Conservation (phyloP, 176 grass and related monocot species). For the Microstegium vimineum region DNA sequence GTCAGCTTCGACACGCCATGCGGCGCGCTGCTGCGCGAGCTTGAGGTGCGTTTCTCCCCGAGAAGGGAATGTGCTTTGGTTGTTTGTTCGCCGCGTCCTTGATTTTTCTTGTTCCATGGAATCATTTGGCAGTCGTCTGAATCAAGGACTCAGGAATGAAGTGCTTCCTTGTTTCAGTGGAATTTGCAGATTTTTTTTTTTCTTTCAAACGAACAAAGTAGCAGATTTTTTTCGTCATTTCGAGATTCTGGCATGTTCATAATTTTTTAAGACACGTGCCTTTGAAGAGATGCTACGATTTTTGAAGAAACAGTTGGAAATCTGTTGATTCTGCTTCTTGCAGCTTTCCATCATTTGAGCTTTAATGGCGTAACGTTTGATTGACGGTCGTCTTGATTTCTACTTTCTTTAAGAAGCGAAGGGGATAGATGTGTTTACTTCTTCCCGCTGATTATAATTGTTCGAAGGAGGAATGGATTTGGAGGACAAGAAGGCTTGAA, state of each 20-base stretch:
- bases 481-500: conserved; percentile 18
- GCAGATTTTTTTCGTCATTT: not conserved
- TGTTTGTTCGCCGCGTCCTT: conserved; percentile 8
- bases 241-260: not conserved
- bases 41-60: conserved; percentile 58
- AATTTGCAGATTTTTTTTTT: not conserved
- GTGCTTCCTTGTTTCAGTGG: not conserved
- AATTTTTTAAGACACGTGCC: conserved; percentile 3
- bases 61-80: not conserved
- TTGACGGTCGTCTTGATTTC: conserved; percentile 7
- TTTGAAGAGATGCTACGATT: conserved; percentile 18
- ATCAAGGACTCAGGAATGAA: not conserved
- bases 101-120: conserved; percentile 11
- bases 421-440: conserved; percentile 5
- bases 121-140: not conserved
- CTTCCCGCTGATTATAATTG: not conserved
- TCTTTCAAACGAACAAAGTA: not conserved
- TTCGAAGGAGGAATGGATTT: not conserved
- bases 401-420: not conserved
- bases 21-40: conserved; percentile 72
- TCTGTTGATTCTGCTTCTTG: conserved; percentile 22
- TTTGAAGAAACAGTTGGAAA: conserved; percentile 2
- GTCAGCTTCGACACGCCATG: conserved; percentile 74
- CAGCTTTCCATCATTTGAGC: not conserved
- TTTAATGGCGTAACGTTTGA: not conserved